Evolutionary conservation across 257 asterid genomes (phyloP).

Genomic region (Przewalskia tangutica): DNA sequence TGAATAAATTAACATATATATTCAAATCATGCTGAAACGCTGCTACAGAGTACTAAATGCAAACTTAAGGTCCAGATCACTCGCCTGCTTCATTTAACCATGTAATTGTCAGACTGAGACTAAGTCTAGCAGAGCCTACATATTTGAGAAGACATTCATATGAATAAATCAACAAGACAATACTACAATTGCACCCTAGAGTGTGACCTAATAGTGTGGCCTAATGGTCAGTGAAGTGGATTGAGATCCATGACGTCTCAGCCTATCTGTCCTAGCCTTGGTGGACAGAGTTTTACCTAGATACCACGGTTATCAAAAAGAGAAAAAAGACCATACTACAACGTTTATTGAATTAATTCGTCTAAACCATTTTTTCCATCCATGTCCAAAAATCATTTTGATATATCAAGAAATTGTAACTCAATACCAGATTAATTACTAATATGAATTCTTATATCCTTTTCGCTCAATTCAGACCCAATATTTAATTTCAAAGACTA

Average conservation of each 20-base stretch:
- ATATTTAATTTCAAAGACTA: not conserved
- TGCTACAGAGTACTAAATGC: not conserved
- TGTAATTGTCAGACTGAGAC: not conserved
- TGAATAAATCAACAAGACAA: not conserved
- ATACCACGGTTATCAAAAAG: too few species aligned
- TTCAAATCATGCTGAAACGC: not conserved
- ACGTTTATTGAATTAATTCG: not conserved
- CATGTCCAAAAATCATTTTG: not conserved
- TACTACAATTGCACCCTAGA: not conserved
- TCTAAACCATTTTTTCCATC: not conserved
- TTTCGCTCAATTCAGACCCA: not conserved
- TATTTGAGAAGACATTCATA: not conserved
- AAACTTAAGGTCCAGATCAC: not conserved
- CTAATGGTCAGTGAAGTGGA: too few species aligned
- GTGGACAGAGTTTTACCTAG: too few species aligned
- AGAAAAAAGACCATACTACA: not conserved
- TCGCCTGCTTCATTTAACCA: not conserved
- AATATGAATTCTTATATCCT: not conserved
- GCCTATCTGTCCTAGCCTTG: too few species aligned
- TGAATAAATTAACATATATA: not conserved
- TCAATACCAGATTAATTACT: not conserved
- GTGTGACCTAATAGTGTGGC: too few species aligned
- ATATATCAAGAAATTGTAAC: not conserved
- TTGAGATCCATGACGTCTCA: too few species aligned
- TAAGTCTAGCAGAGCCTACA: not conserved